Base-by-base conservation (phyloP, 2,329 filamentous ascomycete species). In the Cladosporium sphaerospermum region DNA sequence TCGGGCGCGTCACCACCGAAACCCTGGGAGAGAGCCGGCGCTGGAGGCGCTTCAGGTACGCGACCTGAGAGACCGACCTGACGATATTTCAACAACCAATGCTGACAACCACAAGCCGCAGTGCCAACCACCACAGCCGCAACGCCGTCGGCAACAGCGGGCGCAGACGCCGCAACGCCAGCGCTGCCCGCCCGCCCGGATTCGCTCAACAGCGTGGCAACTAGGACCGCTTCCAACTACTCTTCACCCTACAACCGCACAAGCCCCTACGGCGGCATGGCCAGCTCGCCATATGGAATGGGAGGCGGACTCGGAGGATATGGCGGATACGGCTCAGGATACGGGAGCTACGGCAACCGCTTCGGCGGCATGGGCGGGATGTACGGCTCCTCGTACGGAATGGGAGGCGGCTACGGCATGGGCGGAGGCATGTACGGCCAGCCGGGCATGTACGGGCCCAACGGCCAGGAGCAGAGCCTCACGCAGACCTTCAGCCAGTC, bases 401-500 rank as follows among this genome's bases (percentile, higher is more conserved):
- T 55, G 18, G 67, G 67, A 41, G 68, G 67, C 44, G 57, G 55
- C 18, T 69, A 67, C 52, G 67, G 67, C 6, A 67, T 68, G 62
- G 54, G 54, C 36, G 59, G 61, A 9, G 74, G 5, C 70, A 70
- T 61, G 36, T 39, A 39, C 36, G 36, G 36, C n/a, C 36, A 39
- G 67, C 69, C 55, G 71, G 70, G 61, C 74, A 79, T 79, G 69
- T 71, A 72, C 13, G 76, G 73, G 19, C 83, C 66, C n/a, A 69
- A 70, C 61, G 68, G 68, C 42, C 89, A 96, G 69, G 88, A 89
- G 28, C 89, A 93, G 70, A 96, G 90, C 72, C 76, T 99, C 69
- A 96, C 92, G n/a, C 88, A 95, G 67, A 86, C 88, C 50, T 96
- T 97, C 77, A 89, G 85, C 68, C 91, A 95, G 71, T 93, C 88